Evolutionary conservation across 345 rosid species (phyloP).

Genomic region (Combretum micranthum): DNA sequence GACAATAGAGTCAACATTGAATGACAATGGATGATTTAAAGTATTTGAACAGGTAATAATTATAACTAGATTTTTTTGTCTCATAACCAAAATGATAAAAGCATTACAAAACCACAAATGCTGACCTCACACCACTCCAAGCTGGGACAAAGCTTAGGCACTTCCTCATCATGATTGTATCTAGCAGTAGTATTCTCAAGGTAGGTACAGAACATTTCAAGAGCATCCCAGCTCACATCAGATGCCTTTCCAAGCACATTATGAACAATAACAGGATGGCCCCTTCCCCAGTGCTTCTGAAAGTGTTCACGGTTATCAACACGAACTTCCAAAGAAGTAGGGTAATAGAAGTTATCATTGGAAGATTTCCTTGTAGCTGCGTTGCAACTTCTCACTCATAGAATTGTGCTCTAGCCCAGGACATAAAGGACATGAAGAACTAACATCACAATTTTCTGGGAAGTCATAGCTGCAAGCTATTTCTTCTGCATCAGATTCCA

Average conservation of each 20-base stretch:
- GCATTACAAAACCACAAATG: slow-evolving; percentile 7
- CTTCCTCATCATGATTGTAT: slow-evolving; percentile 27
- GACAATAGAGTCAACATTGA: too few relatives aligned
- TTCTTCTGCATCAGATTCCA: slow-evolving; percentile 82
- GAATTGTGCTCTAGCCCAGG: slow-evolving; percentile 34
- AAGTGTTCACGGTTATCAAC: slow-evolving; percentile 76
- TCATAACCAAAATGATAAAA: slow-evolving; percentile 1
- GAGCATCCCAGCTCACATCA: slow-evolving; percentile 76
- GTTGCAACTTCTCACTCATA: slow-evolving; percentile 45
- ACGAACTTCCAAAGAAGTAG: slow-evolving; percentile 39
- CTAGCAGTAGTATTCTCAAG: slow-evolving; percentile 47
- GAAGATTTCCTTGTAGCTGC: slow-evolving; percentile 59
- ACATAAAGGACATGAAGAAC: slow-evolving; percentile 62
- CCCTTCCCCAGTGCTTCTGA: slow-evolving; percentile 93
- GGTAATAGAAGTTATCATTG: slow-evolving; percentile 65
- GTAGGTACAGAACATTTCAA: slow-evolving; percentile 78
- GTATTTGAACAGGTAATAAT: too few relatives aligned
- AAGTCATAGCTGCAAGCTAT: slow-evolving; percentile 79
- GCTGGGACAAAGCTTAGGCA: slow-evolving; percentile 20
- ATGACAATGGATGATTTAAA: too few relatives aligned
- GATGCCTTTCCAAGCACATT: slow-evolving; percentile 50
- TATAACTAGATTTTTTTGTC: not conserved
- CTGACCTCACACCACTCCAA: slow-evolving; percentile 95
- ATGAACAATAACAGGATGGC: slow-evolving; percentile 80
- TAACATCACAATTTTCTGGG: slow-evolving; percentile 59